phyloP scores from a whole-genome alignment of 129 eudicot species.

The Flaveria bidentis region DNA sequence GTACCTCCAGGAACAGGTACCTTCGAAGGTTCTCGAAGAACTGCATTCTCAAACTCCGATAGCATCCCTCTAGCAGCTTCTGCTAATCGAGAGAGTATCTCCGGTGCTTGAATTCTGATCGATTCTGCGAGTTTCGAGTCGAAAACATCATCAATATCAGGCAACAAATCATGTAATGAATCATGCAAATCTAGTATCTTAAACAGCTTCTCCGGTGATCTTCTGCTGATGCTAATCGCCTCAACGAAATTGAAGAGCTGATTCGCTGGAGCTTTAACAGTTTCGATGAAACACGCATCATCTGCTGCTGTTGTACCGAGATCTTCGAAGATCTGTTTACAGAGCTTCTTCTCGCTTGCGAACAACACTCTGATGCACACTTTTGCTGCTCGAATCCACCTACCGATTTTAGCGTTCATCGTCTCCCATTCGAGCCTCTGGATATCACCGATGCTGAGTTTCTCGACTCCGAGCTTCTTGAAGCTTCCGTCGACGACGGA shows the following conservation, averaged over 20 bases:
- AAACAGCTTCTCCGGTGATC: constrained; percentile 83
- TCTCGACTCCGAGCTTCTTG: constrained; percentile 54
- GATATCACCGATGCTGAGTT: constrained; percentile 62
- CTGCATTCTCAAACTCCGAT: constrained; percentile 78
- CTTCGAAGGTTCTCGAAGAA: constrained; percentile 64
- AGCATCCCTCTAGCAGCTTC: constrained; percentile 79
- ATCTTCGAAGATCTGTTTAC: constrained; percentile 58
- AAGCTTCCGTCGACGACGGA: constrained; percentile 52
- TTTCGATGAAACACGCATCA: constrained; percentile 67
- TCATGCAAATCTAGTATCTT: constrained; percentile 78
- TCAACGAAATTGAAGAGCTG: constrained; percentile 75
- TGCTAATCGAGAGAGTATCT: constrained; percentile 64
- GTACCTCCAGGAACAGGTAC: constrained; percentile 85
- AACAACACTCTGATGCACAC: constrained; percentile 57
- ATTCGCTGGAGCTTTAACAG: constrained; percentile 61
- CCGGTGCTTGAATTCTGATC: constrained; percentile 62
- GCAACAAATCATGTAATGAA: constrained; percentile 54
- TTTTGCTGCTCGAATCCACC: constrained; percentile 68
- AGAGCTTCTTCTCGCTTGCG: constrained; percentile 56
- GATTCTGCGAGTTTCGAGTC: constrained; percentile 54
- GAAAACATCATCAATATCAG: constrained; percentile 71
- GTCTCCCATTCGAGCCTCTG: constrained; percentile 66
- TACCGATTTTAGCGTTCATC: constrained; percentile 53
- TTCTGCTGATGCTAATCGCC: constrained; percentile 62
- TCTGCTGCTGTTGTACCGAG: constrained; percentile 40